phyloP scores from a whole-genome alignment of 2,329 filamentous ascomycete species.

The Diaporthe longicolla region DNA sequence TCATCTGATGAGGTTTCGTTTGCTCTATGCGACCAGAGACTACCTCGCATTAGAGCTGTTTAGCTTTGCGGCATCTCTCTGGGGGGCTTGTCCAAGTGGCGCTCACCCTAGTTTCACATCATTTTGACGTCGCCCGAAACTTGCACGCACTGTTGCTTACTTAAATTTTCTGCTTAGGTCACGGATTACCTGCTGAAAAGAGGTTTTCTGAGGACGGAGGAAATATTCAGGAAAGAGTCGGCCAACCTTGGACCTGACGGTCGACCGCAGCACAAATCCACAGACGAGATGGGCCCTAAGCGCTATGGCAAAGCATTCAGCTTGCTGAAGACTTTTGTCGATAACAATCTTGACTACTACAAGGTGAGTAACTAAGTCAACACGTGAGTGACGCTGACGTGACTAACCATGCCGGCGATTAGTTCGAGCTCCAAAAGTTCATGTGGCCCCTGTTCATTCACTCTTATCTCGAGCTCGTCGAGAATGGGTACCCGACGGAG shows the following conservation, averaged over 20 bases:
- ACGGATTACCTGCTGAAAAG: constrained; percentile 97
- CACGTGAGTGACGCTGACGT: too few relatives aligned
- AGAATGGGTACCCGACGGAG: constrained; percentile 79
- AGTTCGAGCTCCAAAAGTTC: constrained; percentile 89
- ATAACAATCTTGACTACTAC: constrained; percentile 93
- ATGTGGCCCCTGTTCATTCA: constrained; percentile 97
- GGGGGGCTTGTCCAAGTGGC: neutral
- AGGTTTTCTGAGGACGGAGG: constrained; percentile 92
- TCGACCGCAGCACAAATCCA: constrained; percentile 75
- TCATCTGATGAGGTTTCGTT: neutral
- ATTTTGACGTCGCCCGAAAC: neutral
- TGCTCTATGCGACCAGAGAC: too few relatives aligned
- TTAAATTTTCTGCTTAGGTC: constrained; percentile 61
- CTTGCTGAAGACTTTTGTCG: constrained; percentile 84
- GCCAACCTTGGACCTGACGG: constrained; percentile 86
- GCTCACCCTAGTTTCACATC: neutral
- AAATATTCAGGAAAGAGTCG: constrained; percentile 92
- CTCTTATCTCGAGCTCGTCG: constrained; percentile 85
- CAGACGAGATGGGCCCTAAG: constrained; percentile 79
- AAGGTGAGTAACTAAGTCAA: constrained; percentile 69
- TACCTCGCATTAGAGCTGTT: neutral
- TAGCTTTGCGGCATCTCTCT: neutral
- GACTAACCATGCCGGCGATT: constrained; percentile 43
- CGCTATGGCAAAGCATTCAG: constrained; percentile 84
- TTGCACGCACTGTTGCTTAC: constrained; percentile 7